Evolutionary conservation across 495 filamentous ascomycete species (phyloP), one percentile per base, ranked within the genome.

Genomic region (Penicillium antarcticum): DNA sequence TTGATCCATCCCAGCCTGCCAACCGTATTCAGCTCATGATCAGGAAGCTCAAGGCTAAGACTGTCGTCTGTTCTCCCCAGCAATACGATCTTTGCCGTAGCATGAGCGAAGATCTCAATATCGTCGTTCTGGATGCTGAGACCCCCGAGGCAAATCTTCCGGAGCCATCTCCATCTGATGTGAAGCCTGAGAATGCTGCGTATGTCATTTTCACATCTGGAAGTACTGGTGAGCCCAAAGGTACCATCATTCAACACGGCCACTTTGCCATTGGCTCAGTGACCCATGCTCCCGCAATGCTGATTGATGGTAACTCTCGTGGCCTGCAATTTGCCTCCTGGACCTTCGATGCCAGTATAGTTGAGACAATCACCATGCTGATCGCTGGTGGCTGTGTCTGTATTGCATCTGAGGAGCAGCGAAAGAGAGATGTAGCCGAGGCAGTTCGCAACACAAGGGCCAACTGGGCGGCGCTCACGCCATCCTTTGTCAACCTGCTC

Each of bases 1-100:
- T 85, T 9, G 78, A 83, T 55, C 67, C 73, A 8, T 61, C 61
- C 0, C 66, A 78, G 33, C 80, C 82, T 1, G 60, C 68, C 47
- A 69, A 69, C 7, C 70, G 81, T 14, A 60, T 80, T 41, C 59
- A 68, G 24, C 66, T 60, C 18, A 77, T 85, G 44, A 65, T 83
- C 17, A 60, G 77, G 34, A 57, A 69, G 37, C 60, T 66, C 1
- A 34, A 54, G 8, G 60, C 67, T 0, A 51, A 56, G 17, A 39
- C 66, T 5, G 55, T 70, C 3, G 39, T 75, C 7, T 56, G 52
- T 31, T 68, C 66, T 7, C 31, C 48, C 11, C 18, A 46, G 13
- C 40, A 59, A 33, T 48, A 48, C 26, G 52, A 32, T 38, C 42
- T 44, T 5, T 52, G 50, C 8, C 49, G 41, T 0, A 48, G 43